phyloP scores from a whole-genome alignment of 2,329 filamentous ascomycete genomes.

The Parascedosporium putredinis region DNA sequence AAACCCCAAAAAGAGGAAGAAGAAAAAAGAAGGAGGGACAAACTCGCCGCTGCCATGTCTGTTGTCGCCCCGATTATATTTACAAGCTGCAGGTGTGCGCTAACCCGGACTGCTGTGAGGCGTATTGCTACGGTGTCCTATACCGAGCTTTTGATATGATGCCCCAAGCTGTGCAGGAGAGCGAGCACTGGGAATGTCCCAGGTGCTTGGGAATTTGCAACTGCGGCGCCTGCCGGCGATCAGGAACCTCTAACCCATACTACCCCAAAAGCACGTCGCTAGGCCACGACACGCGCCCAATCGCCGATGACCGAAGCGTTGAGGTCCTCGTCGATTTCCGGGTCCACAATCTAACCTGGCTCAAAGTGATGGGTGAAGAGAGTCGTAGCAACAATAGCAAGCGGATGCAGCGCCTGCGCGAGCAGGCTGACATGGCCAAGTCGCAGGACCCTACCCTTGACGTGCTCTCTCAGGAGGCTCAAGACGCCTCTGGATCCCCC shows the following conservation, averaged over 20 bases:
- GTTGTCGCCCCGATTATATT: constrained; percentile 64
- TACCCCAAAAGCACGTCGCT: constrained; percentile 78
- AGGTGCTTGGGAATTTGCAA: constrained; percentile 81
- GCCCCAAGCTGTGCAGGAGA: constrained; percentile 72
- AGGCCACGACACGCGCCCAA: constrained; percentile 80
- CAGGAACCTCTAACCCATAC: constrained; percentile 61
- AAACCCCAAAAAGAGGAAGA: constrained; percentile 41
- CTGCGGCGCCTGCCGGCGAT: constrained; percentile 65
- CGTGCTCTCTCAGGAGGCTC: constrained; percentile 9
- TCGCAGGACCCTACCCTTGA: constrained; percentile 31
- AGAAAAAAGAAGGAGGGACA: constrained; percentile 44
- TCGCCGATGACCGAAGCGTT: constrained; percentile 84
- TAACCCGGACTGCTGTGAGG: constrained; percentile 54
- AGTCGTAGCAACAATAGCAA: constrained; percentile 45
- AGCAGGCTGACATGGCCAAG: constrained; percentile 47
- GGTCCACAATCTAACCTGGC: constrained; percentile 76
- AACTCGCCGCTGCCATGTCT: constrained; percentile 65
- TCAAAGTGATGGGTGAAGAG: constrained; percentile 51
- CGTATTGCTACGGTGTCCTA: constrained; percentile 87
- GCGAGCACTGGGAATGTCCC: constrained; percentile 78
- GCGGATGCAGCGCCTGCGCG: constrained; percentile 44
- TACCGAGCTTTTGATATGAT: constrained; percentile 87
- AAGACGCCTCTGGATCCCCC: neutral
- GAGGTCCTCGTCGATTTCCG: constrained; percentile 87
- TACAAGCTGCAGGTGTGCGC: constrained; percentile 82